Evolutionary conservation across 2,329 filamentous ascomycete species (phyloP), one percentile per base, ranked within the genome.

Genomic region (Samsoniella hepiali): DNA sequence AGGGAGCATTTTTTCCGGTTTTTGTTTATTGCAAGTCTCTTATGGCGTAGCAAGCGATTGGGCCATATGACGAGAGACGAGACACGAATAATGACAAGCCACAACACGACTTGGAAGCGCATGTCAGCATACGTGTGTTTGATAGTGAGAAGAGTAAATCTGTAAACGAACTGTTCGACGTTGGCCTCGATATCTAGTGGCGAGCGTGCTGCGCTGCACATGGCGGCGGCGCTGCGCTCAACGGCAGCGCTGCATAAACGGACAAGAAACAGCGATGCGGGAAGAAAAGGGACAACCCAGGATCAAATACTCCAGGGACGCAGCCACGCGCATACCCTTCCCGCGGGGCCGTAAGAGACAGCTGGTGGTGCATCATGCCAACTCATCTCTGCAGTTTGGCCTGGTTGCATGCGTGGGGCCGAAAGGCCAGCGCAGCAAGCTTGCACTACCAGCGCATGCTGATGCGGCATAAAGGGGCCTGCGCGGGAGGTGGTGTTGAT

Each of bases 301-400:
- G 38, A 42, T 27, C 9, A 50, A 58, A 63, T 63, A 63, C 51
- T 9, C 29, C 22, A 31, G 42, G 31, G 53, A 27, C 51, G 49
- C 58, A 47, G 54, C 61, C 53, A 63, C 61, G 51, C 54, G 47
- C 50, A 42, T 62, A 9, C 58, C 47, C 40, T 40, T 53, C 17
- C 58, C 47, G 58, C 44, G 38, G 38, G 58, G 58, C 50, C 50
- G 40, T 32, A 55, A 56, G 40, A 54, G 55, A 63, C 62, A 63
- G 49, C 62, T 63, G 62, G 62, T 63, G 47, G 47, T 63, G 62
- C 62, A 63, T 63, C 54, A 58, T 60, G 63, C 63, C 63, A 64
- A 53, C 63, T 62, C 63, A 64, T 64, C 63, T 57, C 63, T 64
- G 63, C 62, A 64, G 50, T 55, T 36, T 63, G 62, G 56, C 27